Evolutionary conservation across 805 yeast species (phyloP).

Genomic region (Wickerhamiella occidentalis): DNA sequence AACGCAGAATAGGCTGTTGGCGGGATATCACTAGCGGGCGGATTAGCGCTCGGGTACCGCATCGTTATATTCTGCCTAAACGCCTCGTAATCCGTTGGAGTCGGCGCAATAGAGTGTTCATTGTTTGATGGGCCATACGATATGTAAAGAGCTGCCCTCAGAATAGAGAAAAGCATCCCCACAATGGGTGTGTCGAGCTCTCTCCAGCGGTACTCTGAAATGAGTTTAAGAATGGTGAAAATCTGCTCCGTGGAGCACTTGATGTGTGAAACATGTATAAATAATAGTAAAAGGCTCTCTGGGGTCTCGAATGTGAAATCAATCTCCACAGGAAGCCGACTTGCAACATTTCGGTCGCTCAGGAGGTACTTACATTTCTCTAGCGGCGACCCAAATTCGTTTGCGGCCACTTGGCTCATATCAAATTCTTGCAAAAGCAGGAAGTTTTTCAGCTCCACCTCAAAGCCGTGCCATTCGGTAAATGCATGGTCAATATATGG

Average conservation of each 20-base stretch:
- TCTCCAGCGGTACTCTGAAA: constrained; percentile 8
- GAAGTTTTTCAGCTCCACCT: constrained; percentile 16
- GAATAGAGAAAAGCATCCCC: constrained; percentile 1
- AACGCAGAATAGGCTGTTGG: constrained; percentile 42
- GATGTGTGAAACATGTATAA: neutral
- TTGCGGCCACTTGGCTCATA: neutral
- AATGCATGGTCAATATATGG: constrained; percentile 17
- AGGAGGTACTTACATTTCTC: neutral
- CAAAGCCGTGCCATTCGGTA: constrained; percentile 16
- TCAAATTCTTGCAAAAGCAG: neutral
- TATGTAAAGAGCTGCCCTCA: constrained; percentile 6
- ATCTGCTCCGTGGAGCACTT: neutral
- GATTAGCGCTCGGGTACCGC: constrained; percentile 59
- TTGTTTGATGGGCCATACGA: neutral
- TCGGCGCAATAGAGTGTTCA: constrained; percentile 19
- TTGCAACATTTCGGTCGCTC: neutral
- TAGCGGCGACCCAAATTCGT: neutral
- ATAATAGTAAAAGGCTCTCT: neutral
- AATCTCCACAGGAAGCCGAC: neutral
- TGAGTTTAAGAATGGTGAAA: neutral
- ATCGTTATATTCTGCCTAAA: constrained; percentile 63
- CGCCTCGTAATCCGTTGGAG: constrained; percentile 76
- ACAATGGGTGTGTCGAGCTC: constrained; percentile 5
- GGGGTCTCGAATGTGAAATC: neutral
- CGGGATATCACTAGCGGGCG: constrained; percentile 41